A percentile compares a stretch with the other conserved stretches of the same genome.
These are phyloP conservation scores for Chaetoscypha palmicola DNA, from an alignment of 2,329 filamentous ascomycete genomes.

Conservation along the genomic window DNA sequence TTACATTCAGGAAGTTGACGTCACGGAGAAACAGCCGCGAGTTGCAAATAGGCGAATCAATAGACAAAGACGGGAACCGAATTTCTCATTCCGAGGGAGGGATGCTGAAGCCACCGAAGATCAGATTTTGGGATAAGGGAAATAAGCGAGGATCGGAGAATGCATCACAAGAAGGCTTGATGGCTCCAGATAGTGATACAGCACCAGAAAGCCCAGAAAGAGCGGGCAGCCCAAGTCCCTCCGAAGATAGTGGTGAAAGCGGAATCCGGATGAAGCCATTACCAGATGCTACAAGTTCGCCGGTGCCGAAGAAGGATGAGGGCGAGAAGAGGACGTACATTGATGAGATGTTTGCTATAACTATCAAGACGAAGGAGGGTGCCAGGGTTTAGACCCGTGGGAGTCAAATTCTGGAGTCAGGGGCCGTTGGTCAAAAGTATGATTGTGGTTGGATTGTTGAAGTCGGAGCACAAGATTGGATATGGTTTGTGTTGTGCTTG, in stretches of 20 bases:
- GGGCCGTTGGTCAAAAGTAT: too few relatives aligned
- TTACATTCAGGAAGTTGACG: neutral
- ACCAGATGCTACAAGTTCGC: neutral
- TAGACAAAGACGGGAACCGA: neutral
- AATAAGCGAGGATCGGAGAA: neutral
- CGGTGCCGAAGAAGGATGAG: neutral
- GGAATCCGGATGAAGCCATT: neutral
- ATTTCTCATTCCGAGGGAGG: neutral
- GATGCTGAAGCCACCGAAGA: neutral
- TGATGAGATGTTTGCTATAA: constrained; percentile 10
- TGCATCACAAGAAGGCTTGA: neutral
- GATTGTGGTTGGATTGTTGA: too few relatives aligned
- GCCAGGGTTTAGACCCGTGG: neutral
- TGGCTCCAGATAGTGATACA: neutral
- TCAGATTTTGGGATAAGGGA: constrained; percentile 1
- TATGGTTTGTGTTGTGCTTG: too few relatives aligned
- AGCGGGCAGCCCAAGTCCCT: too few relatives aligned
- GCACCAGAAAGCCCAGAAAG: neutral
- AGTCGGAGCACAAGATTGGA: too few relatives aligned
- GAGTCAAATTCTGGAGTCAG: neutral
- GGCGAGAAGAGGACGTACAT: constrained; percentile 6
- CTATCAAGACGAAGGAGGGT: constrained; percentile 8
- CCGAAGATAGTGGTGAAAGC: neutral
- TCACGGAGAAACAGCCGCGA: neutral
- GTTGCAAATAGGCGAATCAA: neutral